phyloP scores from a whole-genome alignment of 2,329 filamentous ascomycete genomes.

The Aspergillus felis region DNA sequence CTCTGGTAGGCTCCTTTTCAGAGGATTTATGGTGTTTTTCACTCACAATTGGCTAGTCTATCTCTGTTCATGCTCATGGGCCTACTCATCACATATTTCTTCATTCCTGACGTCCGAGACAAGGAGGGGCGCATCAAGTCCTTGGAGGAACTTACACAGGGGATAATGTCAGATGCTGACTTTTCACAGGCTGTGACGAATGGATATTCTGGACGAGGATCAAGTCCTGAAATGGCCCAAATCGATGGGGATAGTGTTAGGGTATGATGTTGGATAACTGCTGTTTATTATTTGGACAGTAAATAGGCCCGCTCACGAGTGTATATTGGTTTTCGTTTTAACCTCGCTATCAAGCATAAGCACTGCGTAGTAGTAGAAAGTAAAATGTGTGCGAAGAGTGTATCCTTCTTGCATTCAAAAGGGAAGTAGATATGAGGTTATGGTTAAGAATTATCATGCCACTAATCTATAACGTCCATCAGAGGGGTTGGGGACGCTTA shows the following conservation, averaged over 20 bases:
- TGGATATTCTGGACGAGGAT: background rate
- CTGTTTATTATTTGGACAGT: too few species aligned
- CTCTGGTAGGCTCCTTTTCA: constrained; percentile 5
- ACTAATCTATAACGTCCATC: too few species aligned
- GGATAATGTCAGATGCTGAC: constrained; percentile 2
- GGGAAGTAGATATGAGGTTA: too few species aligned
- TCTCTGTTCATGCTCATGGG: constrained; percentile 25
- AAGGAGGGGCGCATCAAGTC: constrained; percentile 19
- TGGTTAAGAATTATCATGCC: too few species aligned
- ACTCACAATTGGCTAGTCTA: background rate
- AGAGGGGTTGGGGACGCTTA: too few species aligned
- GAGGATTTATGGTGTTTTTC: background rate
- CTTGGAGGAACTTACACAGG: constrained; percentile 23
- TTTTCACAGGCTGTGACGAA: background rate
- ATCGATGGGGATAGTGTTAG: background rate
- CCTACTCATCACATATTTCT: constrained; percentile 22
- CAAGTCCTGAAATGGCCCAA: background rate
- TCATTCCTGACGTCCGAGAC: constrained; percentile 23
- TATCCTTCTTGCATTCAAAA: too few species aligned
- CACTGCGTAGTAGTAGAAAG: too few species aligned
- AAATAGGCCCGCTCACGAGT: too few species aligned
- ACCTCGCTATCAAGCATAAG: too few species aligned
- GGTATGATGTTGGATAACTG: background rate
- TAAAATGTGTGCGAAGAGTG: too few species aligned
- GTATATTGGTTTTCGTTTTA: too few species aligned